A percentile compares a stretch with the other conserved stretches of the same genome.
Evolutionary conservation across 2,329 filamentous ascomycete genomes (phyloP).

Genomic region (Fusarium nanum): DNA sequence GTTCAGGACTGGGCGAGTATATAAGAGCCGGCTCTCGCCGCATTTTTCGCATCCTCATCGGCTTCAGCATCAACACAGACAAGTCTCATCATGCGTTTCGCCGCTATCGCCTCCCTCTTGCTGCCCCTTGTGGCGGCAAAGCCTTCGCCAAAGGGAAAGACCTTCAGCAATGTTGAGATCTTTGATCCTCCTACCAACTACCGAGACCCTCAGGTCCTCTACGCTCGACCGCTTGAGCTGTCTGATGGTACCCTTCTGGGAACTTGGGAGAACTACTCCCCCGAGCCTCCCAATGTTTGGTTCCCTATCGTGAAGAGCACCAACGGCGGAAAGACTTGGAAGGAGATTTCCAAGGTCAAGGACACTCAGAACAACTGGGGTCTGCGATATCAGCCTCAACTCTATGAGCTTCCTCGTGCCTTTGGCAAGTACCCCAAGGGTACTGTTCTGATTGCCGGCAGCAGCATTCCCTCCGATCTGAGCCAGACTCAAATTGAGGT

Average conservation of each 20-base stretch:
- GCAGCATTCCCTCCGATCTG: constrained; percentile 69
- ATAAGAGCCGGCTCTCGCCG: constrained; percentile 14
- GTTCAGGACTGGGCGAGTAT: neutral
- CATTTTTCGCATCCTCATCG: neutral
- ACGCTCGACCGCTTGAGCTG: constrained; percentile 59
- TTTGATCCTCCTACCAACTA: constrained; percentile 58
- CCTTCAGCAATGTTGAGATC: constrained; percentile 50
- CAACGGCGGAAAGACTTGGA: constrained; percentile 71
- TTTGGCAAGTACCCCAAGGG: constrained; percentile 70
- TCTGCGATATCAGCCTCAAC: constrained; percentile 74
- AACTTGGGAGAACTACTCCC: constrained; percentile 68
- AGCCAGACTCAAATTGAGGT: constrained; percentile 75
- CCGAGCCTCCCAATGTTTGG: constrained; percentile 64
- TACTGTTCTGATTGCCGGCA: constrained; percentile 70
- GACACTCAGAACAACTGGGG: constrained; percentile 74
- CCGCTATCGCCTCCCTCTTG: constrained; percentile 21
- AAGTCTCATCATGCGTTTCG: constrained; percentile 32
- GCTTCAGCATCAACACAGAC: constrained; percentile 11
- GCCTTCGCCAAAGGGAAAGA: constrained; percentile 26
- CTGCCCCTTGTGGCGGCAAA: constrained; percentile 33
- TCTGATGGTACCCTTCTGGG: constrained; percentile 60
- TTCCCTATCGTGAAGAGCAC: constrained; percentile 66
- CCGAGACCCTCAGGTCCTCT: constrained; percentile 58
- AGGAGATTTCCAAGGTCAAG: constrained; percentile 69
- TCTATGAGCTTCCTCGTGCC: constrained; percentile 70